These are phyloP conservation scores for Escovopsis sp. DNA, from an alignment of 2,329 filamentous ascomycete species.

Conservation along the genomic window DNA sequence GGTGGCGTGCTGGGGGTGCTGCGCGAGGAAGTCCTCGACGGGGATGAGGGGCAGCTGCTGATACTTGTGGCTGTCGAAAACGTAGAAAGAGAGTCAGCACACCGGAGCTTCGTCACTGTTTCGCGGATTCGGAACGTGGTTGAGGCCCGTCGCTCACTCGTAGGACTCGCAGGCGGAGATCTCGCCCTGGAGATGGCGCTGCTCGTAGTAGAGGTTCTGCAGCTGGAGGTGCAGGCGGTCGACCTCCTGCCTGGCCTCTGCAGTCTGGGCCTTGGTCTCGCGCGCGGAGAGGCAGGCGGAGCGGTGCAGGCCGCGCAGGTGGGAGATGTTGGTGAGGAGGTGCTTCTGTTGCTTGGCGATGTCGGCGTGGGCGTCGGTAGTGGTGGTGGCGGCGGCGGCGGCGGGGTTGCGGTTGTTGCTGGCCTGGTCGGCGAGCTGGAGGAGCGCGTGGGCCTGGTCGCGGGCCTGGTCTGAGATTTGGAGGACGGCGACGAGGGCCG, in stretches of 20 bases:
- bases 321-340: slow-evolving; percentile 63
- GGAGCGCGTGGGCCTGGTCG: slow-evolving; percentile 52
- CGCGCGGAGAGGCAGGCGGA: slow-evolving; percentile 67
- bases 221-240: slow-evolving; percentile 83
- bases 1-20: slow-evolving; percentile 60
- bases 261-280: slow-evolving; percentile 73
- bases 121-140: no score
- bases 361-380: slow-evolving; percentile 38
- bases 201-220: slow-evolving; percentile 94
- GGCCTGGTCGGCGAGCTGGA: slow-evolving; percentile 37
- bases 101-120: no score
- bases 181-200: slow-evolving; percentile 77
- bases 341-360: slow-evolving; percentile 66
- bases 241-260: slow-evolving; percentile 78
- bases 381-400: no score
- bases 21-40: slow-evolving; percentile 62
- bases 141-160: no score
- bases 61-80: slow-evolving; percentile 70
- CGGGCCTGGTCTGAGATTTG: slow-evolving; percentile 60
- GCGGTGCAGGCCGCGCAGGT: slow-evolving; percentile 71
- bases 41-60: slow-evolving; percentile 73
- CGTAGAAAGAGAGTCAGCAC: background rate
- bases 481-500: slow-evolving; percentile 50
- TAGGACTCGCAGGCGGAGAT: slow-evolving; percentile 84
- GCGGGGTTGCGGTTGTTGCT: slow-evolving; percentile 27